These are phyloP conservation scores for Oleoguttula mirabilis DNA, from an alignment of 495 filamentous ascomycete genomes.

Conservation along the genomic window DNA sequence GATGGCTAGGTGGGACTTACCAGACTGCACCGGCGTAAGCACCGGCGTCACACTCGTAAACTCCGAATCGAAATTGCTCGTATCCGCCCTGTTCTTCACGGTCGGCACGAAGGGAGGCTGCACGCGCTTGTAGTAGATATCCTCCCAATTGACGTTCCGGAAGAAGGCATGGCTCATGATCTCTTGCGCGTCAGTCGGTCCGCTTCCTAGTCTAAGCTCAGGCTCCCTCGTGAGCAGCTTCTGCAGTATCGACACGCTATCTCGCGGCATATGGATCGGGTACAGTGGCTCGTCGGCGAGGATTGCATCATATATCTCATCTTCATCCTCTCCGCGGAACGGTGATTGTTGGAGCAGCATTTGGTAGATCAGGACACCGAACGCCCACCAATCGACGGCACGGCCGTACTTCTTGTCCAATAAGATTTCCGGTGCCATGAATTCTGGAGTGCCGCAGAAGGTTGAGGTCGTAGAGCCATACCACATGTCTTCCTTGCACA, in stretches of 20 bases:
- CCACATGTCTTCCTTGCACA: slow-evolving; percentile 99
- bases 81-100: slow-evolving; percentile 86
- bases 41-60: slow-evolving; percentile 98
- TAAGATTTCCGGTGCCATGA: slow-evolving; percentile 99
- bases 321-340: slow-evolving; percentile 97
- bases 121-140: slow-evolving; percentile 89
- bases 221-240: slow-evolving; percentile 95
- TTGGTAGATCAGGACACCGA: slow-evolving; percentile 97
- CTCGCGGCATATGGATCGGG: slow-evolving; percentile 97
- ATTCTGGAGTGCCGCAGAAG: slow-evolving; percentile 97
- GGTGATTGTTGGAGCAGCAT: slow-evolving; percentile 98
- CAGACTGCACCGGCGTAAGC: slow-evolving; percentile 90
- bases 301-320: slow-evolving; percentile 99
- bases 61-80: slow-evolving; percentile 97
- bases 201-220: slow-evolving; percentile 80
- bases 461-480: slow-evolving; percentile 94
- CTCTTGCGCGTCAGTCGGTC: slow-evolving; percentile 95
- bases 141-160: slow-evolving; percentile 94
- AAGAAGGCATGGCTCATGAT: slow-evolving; percentile 99
- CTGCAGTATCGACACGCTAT: slow-evolving; percentile 94
- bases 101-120: slow-evolving; percentile 77
- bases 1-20: slow-evolving; percentile 41
- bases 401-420: slow-evolving; percentile 97
- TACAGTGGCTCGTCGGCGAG: slow-evolving; percentile 96
- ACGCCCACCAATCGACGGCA: slow-evolving; percentile 99